Base-by-base conservation (phyloP, 2,329 filamentous ascomycete genomes). In the Akanthomyces dipterigenus region DNA sequence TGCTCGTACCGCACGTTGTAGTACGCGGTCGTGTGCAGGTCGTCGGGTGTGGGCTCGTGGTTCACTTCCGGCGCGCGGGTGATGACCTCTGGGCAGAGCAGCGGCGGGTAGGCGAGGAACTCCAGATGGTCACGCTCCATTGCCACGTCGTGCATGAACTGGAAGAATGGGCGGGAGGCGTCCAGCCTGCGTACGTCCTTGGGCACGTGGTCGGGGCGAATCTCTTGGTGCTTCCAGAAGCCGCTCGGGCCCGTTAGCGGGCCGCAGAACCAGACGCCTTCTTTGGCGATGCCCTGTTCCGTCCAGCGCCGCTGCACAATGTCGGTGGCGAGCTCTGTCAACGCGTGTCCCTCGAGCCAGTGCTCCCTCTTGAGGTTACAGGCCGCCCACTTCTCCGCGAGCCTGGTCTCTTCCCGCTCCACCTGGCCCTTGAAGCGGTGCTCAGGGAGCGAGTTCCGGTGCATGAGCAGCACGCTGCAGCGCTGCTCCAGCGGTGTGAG, bases 81-180 rank as follows among this genome's bases (percentile, higher is more conserved):
- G 18, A 28, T 20, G 14, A 50, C 31, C 1, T 24, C 16, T 14
- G 16, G 12, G 3, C 40, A 26, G 11, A 59, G 46, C 5, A 18
- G 20, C 1, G 46, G 56, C 12, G 56, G 46, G 22, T 28, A 18
- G 5, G 16, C 16, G 34, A 59, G 5, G 8, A 59, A 50, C 24
- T 59, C 36, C 2, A 51, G 22, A 14, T 59, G 56, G 16, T 59
- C 56, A 1, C 24, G 46, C 36, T 59, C 56, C 1, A 24, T 12
- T 9, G 24, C 16, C 9, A 59, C 34, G 14, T 59, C 56, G 14
- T 59, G 11, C 46, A 59, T 31, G 56, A 59, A 59, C 56, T 50
- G 45, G 16, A 20, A 31, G 36, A 14, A 59, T 1, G 56, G 56
- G 3, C 56, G 46, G 5, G 34, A 42, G 3, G 5, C 22, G n/a